Evolutionary conservation across 2,329 filamentous ascomycete species (phyloP), one percentile per base, ranked within the genome.

Genomic region (Neonectria sp.): DNA sequence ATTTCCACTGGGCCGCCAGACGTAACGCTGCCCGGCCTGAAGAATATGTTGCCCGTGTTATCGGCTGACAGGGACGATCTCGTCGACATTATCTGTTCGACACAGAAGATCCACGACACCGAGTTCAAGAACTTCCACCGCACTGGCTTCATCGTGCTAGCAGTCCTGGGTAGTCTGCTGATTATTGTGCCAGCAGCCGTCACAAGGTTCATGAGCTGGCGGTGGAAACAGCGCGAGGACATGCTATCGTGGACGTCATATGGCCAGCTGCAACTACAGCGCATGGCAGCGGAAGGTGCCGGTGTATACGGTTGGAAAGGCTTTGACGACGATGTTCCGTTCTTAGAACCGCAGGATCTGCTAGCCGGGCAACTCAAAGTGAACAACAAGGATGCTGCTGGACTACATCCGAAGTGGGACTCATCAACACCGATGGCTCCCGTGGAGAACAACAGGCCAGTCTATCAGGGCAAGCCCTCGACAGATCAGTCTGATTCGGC

Each of bases 91-190:
- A 40, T 61, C 15, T 61, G 59, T 21, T 53, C 46, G 9, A 40
- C 49, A 11, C 59, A 55, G 48, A 61, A 61, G 37, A 33, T 61
- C 11, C 48, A 51, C 59, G 53, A 61, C 24, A n/a, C 51, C 21
- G 48, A 61, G 33, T 61, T 61, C 59, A 61, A 61, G 25, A 61
- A 61, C 17, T 27, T 53, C 35, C 49, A 61, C 49, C 35, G 33
- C 6, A 7, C 48, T 0, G 59, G 49, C 25, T 55, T 55, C 35
- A 46, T 61, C 17, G 27, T 33, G 25, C 29, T 61, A 11, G 48
- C 35, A 11, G 59, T 46, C 2, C 8, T 56, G 3, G 53, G 53
- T 0, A 12, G n/a, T n/a, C 49, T 52, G 2, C 6, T 52, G 8
- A 35, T 52, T 7, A 11, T 53, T 4, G 17, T 53, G 11, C 31